A percentile compares a stretch with the other conserved stretches of the same genome.
Conservation (phyloP, 176 grass and related monocot species). For the Carex kokanica region DNA sequence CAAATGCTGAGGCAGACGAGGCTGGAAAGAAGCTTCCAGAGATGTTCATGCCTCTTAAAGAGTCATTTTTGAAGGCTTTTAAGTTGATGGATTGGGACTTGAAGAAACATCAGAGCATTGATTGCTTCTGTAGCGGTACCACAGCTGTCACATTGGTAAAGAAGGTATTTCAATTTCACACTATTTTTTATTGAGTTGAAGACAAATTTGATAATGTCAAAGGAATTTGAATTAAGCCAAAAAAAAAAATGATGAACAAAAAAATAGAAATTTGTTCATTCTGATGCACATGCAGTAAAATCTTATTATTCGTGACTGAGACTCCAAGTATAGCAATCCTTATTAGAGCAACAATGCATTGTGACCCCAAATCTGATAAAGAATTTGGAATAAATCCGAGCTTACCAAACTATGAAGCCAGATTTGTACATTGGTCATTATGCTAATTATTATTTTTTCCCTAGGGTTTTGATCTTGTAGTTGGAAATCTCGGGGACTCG, state of each 20-base stretch:
- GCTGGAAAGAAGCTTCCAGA: slow-evolving; percentile 65
- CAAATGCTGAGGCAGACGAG: slow-evolving; percentile 38
- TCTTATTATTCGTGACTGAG: neutral
- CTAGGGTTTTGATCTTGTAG: slow-evolving; percentile 88
- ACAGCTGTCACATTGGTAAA: slow-evolving; percentile 94
- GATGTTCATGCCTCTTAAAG: slow-evolving; percentile 78
- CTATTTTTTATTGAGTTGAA: neutral
- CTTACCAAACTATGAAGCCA: slow-evolving; percentile 7
- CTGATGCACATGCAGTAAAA: neutral
- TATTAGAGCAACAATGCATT: neutral
- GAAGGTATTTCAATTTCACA: slow-evolving; percentile 48
- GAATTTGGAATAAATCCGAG: neutral
- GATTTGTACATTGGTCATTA: slow-evolving; percentile 30
- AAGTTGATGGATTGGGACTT: slow-evolving; percentile 95
- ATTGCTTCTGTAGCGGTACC: slow-evolving; percentile 97
- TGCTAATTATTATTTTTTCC: slow-evolving; percentile 34
- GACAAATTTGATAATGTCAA: neutral
- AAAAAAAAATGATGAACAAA: neutral
- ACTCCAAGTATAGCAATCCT: slow-evolving; percentile 9
- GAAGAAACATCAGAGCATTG: slow-evolving; percentile 71
- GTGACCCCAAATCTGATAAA: neutral
- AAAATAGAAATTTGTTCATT: neutral
- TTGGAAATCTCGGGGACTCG: slow-evolving; percentile 96
- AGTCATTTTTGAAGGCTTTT: slow-evolving; percentile 90
- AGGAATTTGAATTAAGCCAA: neutral